phyloP scores from a whole-genome alignment of 495 filamentous ascomycete genomes.

The Hypoxylon rickii region DNA sequence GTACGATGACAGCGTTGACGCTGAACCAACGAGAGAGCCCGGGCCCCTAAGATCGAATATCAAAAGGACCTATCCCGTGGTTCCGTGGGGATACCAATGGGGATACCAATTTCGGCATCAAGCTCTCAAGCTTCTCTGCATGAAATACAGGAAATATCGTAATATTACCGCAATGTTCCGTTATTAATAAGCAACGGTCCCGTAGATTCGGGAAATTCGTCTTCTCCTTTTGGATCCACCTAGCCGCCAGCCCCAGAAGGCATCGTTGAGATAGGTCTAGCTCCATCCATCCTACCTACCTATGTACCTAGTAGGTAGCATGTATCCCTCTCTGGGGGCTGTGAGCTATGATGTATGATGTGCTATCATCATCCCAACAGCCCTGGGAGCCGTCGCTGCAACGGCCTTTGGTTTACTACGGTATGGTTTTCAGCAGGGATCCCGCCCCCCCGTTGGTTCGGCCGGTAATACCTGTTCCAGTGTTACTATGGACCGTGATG shows the following conservation, averaged over 20 bases:
- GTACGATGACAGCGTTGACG: neutral
- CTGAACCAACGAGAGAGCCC: neutral
- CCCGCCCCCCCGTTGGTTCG: slow-evolving; percentile 15
- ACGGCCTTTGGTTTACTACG: too few species aligned
- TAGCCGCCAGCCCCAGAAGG: slow-evolving; percentile 19
- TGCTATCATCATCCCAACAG: slow-evolving; percentile 25
- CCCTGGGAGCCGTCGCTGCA: slow-evolving; percentile 14
- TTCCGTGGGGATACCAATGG: too few species aligned
- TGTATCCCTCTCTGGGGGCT: neutral
- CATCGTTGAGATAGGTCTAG: slow-evolving; percentile 20
- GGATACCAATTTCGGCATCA: slow-evolving; percentile 9
- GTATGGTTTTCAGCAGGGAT: slow-evolving; percentile 12
- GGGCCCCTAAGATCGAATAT: too few species aligned
- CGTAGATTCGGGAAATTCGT: slow-evolving; percentile 31
- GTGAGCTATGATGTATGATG: too few species aligned
- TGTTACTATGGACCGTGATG: slow-evolving; percentile 1
- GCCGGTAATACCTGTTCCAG: slow-evolving; percentile 16
- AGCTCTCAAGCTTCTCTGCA: slow-evolving; percentile 17
- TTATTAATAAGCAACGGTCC: slow-evolving; percentile 26
- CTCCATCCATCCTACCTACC: slow-evolving; percentile 1
- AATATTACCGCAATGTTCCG: slow-evolving; percentile 16
- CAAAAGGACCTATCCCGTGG: too few species aligned
- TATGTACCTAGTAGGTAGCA: too few species aligned
- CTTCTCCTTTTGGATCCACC: slow-evolving; percentile 24
- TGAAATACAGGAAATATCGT: slow-evolving; percentile 29